phyloP scores from a whole-genome alignment of 1,284 basidiomycete genomes.

The Ceratobasidium sp. region DNA sequence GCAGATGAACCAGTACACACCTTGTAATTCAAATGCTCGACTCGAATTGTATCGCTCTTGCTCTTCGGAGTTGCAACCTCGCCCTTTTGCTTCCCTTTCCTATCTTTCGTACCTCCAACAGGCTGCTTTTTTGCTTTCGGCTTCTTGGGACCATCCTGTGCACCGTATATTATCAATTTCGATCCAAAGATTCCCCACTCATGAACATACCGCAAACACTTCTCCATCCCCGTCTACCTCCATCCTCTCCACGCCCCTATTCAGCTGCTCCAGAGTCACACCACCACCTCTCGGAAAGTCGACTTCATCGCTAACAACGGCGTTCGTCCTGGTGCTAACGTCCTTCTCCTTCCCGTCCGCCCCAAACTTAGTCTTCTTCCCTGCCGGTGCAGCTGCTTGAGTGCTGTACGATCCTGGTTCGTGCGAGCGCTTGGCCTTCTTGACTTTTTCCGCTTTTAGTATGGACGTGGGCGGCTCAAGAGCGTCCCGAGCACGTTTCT shows the following conservation, averaged over 20 bases:
- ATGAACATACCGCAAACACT: slow-evolving; percentile 22
- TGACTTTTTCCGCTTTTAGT: slow-evolving; percentile 12
- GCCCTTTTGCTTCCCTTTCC: slow-evolving; percentile 29
- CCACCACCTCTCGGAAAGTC: slow-evolving; percentile 95
- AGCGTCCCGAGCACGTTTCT: slow-evolving; percentile 32
- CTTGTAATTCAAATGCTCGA: slow-evolving; percentile 97
- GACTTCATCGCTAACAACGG: slow-evolving; percentile 70
- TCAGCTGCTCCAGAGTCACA: slow-evolving; percentile 52
- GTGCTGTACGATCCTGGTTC: slow-evolving; percentile 36
- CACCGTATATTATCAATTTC: neutral
- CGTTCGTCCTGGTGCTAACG: neutral
- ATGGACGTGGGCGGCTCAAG: slow-evolving; percentile 13
- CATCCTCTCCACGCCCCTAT: slow-evolving; percentile 22
- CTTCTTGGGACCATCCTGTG: slow-evolving; percentile 15
- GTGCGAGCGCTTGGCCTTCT: slow-evolving; percentile 33
- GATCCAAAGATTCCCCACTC: neutral
- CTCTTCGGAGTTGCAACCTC: neutral
- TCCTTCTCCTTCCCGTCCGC: slow-evolving; percentile 36
- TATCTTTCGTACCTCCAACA: slow-evolving; percentile 61
- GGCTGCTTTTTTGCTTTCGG: slow-evolving; percentile 5
- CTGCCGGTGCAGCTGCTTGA: slow-evolving; percentile 24
- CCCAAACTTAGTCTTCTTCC: slow-evolving; percentile 43
- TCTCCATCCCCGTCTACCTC: slow-evolving; percentile 26
- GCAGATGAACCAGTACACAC: slow-evolving; percentile 59
- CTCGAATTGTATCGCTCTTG: slow-evolving; percentile 70